Conservation (phyloP, 2,329 filamentous ascomycete genomes). For the Pochonia chlamydosporia region DNA sequence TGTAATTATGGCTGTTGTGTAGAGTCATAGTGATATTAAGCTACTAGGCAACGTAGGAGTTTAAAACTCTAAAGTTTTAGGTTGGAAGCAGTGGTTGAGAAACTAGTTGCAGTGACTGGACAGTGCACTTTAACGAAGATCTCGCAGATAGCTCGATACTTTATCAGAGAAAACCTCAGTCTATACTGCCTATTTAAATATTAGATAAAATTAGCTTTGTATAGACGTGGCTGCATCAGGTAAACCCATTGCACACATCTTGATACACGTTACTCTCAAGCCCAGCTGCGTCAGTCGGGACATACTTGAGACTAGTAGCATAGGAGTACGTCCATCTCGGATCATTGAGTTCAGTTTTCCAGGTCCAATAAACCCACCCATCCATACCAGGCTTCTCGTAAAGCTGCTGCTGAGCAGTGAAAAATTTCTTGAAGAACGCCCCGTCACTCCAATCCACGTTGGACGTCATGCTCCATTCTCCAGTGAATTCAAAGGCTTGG, state of each 20-base stretch:
- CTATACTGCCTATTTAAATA: no score
- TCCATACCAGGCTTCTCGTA: conserved; percentile 42
- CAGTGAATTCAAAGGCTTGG: conserved; percentile 38
- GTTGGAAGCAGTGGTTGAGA: no score
- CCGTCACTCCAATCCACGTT: conserved; percentile 35
- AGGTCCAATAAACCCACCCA: conserved; percentile 57
- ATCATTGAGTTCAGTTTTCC: conserved; percentile 39
- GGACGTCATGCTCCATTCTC: conserved; percentile 51
- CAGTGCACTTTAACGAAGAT: no score
- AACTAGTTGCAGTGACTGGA: no score
- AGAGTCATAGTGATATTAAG: no score
- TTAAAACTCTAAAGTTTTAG: no score
- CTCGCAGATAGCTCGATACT: no score
- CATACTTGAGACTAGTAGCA: conserved; percentile 14
- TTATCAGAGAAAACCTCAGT: no score
- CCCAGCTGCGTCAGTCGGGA: conserved; percentile 17
- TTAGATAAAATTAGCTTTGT: no score
- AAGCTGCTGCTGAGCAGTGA: conserved; percentile 47
- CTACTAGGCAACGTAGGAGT: no score
- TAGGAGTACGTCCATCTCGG: conserved; percentile 24
- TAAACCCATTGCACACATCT: conserved; percentile 16
- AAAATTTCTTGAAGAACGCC: conserved; percentile 50
- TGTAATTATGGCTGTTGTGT: no score
- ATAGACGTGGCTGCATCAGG: no score
- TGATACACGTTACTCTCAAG: conserved; percentile 20